Evolutionary conservation across 441 rosid genomes (phyloP).

Genomic region (Geranium incanum): DNA sequence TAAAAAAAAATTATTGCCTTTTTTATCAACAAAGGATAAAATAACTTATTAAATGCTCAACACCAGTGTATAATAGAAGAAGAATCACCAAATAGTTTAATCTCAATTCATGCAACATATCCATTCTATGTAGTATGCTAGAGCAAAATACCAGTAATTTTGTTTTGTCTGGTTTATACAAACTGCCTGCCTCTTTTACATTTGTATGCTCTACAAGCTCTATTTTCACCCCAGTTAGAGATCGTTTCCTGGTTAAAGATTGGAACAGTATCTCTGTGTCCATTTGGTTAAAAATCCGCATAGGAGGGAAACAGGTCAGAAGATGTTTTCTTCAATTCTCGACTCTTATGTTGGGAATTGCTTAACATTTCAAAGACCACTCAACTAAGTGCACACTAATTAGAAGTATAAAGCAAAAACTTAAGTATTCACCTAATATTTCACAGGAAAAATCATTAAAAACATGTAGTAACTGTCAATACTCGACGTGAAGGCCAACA

Average conservation of each 20-base stretch:
- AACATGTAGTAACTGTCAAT: neutral
- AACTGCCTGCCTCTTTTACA: conserved; percentile 22
- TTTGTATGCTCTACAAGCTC: conserved; percentile 24
- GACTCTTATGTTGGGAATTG: conserved; percentile 41
- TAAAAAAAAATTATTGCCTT: too few species aligned
- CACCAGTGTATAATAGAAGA: neutral
- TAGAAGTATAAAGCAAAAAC: neutral
- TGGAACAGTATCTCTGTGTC: conserved; percentile 36
- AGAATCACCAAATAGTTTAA: conserved; percentile 1
- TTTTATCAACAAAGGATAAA: neutral
- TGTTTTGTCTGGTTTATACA: conserved; percentile 33
- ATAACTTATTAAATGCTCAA: neutral
- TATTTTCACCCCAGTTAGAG: conserved; percentile 13
- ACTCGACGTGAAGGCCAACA: too few species aligned
- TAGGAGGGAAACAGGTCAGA: conserved; percentile 32
- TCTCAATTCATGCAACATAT: neutral
- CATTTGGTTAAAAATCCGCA: conserved; percentile 27
- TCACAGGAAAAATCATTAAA: neutral
- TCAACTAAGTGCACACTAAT: neutral
- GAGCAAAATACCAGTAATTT: conserved; percentile 46
- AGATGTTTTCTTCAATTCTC: conserved; percentile 45
- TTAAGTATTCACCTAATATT: neutral
- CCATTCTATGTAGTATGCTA: neutral
- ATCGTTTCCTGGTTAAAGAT: conserved; percentile 22
- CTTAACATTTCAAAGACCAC: conserved; percentile 7